Base-by-base conservation (phyloP, 106 monocot species). In the Phalaenopsis aphrodite region DNA sequence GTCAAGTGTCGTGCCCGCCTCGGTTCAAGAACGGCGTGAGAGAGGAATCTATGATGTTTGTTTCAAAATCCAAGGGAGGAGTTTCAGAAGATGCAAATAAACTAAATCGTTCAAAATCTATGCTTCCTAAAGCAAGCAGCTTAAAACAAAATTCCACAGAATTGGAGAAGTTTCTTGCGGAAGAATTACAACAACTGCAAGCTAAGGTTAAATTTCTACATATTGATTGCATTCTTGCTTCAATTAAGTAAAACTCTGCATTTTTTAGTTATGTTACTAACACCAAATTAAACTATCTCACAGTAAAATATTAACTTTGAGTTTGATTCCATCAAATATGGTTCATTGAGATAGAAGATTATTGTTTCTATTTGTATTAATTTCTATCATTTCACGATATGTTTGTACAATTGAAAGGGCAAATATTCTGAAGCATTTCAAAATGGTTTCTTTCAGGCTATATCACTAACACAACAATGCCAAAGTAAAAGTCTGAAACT, bases 1-100 rank as follows among this genome's bases (percentile, higher is more conserved):
- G 95, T 18, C 86, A 88, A 57, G 93, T 93, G n/a, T 69, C 92
- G 41, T 85, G 95, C 83, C 95, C 95, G 3, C 46, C 17, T 72
- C 84, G 81, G 65, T 90, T 95, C 68, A 55, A 69, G 61, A 81
- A 76, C 16, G 58, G 41, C 57, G 47, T 39, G 52, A 76, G 77
- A 46, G 81, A 75, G 17, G 79, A 77, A 8, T 61, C 84, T 41
- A 64, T 19, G 37, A 38, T 18, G 8, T n/a, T 46, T 83, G 71
- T 77, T 73, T 37, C 76, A 30, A 8, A 55, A 43, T 78, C 73
- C 3, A 84, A 72, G 73, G 78, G 71, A 78, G 77, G 80, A 30
- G 3, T 73, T 55, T 75, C 77, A 42, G 57, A 43, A 47, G 3
- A 12, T 47, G 75, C 19, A 71, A 79, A 56, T 85, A 38, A 41